A percentile compares a stretch with the other conserved stretches of the same genome.
Conservation (phyloP, 148 eudicot species). For the Polygonum maritimum region DNA sequence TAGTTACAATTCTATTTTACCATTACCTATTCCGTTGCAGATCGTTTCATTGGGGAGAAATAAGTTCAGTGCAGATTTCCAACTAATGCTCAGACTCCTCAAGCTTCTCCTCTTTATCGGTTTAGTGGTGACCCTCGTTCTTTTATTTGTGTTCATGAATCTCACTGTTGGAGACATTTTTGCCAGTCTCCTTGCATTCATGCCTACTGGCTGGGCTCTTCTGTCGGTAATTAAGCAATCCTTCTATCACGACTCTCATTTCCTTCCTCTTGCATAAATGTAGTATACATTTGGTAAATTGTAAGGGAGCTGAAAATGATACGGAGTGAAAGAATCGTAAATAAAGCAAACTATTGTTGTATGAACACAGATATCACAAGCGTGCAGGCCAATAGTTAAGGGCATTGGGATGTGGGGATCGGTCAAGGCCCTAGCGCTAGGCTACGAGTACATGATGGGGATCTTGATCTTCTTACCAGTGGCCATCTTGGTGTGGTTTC, state of each 20-base stretch:
- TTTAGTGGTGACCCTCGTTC: constrained; percentile 13
- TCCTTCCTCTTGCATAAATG: neutral
- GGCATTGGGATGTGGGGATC: constrained; percentile 18
- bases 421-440: constrained; percentile 19
- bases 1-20: neutral
- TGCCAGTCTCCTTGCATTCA: constrained; percentile 13
- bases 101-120: constrained; percentile 16
- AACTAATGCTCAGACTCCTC: constrained; percentile 49
- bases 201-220: constrained; percentile 31
- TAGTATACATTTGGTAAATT: neutral
- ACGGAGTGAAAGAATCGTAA: too few species aligned
- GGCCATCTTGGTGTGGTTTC: constrained; percentile 12
- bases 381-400: constrained; percentile 17
- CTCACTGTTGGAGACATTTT: constrained; percentile 18
- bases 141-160: constrained; percentile 16
- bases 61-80: constrained; percentile 80
- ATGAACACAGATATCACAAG: constrained; percentile 20
- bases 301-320: too few species aligned
- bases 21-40: constrained; percentile 25
- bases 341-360: neutral
- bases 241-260: neutral
- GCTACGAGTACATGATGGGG: constrained; percentile 17
- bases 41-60: constrained; percentile 68
- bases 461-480: constrained; percentile 8
- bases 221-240: neutral